Base-by-base conservation (phyloP, 2,329 filamentous ascomycete genomes). In the Alternaria arborescens region DNA sequence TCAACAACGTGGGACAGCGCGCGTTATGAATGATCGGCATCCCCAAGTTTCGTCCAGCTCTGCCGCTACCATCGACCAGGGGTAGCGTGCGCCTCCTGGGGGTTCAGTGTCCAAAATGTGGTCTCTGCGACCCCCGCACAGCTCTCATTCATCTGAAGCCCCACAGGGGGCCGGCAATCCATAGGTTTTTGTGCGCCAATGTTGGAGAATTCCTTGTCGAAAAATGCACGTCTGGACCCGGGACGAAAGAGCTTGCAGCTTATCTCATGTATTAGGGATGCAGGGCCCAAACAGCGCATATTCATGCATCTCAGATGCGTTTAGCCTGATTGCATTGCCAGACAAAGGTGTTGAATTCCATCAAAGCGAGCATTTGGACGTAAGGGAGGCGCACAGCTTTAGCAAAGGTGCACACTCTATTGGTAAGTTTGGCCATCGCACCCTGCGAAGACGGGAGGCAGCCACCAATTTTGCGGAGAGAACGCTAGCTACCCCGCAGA, bases 101-200 rank as follows among this genome's bases (percentile, higher is more conserved):
- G 52, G 52, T 43, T 55, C 53, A 46, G 46, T 52, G 44, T 50
- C 43, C 42, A 60, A 40, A 52, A 51, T 51, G 59, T 32, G 43
- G 61, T 58, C 48, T 58, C 52, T 62, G 63, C 65, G 42, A 52
- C 53, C 59, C 58, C 64, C 57, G 52, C 61, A 62, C 34, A 44
- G 50, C 32, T 52, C 42, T 18, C 28, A 52, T 38, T 41, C 57
- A 40, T 51, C 32, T 61, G 34, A 50, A 59, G 63, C 65, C 65
- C 63, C 65, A 67, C 65, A 64, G 58, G 28, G 24, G 41, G 34
- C 18, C 60, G 62, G 60, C 52, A 60, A 50, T 51, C 48, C 40
- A 41, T 44, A 40, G 14, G 36, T 30, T 53, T 46, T 47, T 48
- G 50, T 32, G 52, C 16, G 44, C 54, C 47, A 43, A 56, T 34